phyloP scores from a whole-genome alignment of 768 basidiomycete genomes.

The Suillus paluster region DNA sequence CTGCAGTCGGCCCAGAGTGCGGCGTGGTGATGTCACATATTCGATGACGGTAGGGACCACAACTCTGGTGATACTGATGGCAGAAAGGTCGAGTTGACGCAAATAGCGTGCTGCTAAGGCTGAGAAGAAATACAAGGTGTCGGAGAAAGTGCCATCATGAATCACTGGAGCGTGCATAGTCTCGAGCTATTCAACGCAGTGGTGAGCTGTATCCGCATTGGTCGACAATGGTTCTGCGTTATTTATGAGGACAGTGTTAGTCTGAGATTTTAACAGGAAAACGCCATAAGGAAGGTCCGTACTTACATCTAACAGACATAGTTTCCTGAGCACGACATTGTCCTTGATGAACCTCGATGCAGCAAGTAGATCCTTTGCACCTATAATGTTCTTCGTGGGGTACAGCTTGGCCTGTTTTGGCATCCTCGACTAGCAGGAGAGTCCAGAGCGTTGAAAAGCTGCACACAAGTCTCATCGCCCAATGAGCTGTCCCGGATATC shows the following conservation, averaged over 20 bases:
- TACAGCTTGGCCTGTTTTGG: slow-evolving; percentile 49
- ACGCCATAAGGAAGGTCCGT: neutral
- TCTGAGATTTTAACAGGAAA: slow-evolving; percentile 1
- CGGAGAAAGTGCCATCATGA: slow-evolving; percentile 52
- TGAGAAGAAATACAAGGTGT: slow-evolving; percentile 59
- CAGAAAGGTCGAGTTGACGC: slow-evolving; percentile 59
- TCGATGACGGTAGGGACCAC: slow-evolving; percentile 47
- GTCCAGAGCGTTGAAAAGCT: slow-evolving; percentile 56
- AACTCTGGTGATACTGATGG: slow-evolving; percentile 47
- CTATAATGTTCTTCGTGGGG: slow-evolving; percentile 60
- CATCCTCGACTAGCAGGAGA: slow-evolving; percentile 52
- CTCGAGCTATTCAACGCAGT: slow-evolving; percentile 58
- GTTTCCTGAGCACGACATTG: slow-evolving; percentile 49
- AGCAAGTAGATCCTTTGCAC: slow-evolving; percentile 57
- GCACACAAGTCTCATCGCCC: slow-evolving; percentile 58
- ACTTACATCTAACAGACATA: slow-evolving; percentile 65
- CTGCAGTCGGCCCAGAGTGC: slow-evolving; percentile 51
- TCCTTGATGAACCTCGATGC: slow-evolving; percentile 53
- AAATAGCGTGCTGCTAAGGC: slow-evolving; percentile 51
- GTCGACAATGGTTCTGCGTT: slow-evolving; percentile 46
- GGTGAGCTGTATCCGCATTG: slow-evolving; percentile 44
- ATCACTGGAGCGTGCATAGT: slow-evolving; percentile 56
- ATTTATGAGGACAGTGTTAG: slow-evolving; percentile 25
- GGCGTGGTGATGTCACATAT: slow-evolving; percentile 58
- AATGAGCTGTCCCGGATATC: slow-evolving; percentile 60